Evolutionary conservation across 1,139 yeast genomes (phyloP).

Genomic region (Meyerozyma carpophila): DNA sequence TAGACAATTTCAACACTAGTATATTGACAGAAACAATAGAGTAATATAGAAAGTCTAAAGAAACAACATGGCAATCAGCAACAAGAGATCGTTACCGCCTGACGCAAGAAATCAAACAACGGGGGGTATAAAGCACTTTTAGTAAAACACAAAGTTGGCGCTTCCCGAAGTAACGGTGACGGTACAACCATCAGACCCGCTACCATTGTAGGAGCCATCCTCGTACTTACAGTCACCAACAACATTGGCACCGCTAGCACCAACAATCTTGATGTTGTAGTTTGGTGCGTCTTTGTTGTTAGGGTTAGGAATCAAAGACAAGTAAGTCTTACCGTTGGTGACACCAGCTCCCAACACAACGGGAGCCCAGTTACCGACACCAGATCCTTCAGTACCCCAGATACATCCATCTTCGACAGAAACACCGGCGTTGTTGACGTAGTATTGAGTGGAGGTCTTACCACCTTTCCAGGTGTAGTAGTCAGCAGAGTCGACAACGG

Average conservation of each 20-base stretch:
- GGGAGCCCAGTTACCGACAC: conserved; percentile 83
- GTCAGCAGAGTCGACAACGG: conserved; percentile 58
- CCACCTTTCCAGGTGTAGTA: conserved; percentile 66
- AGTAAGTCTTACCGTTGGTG: conserved; percentile 56
- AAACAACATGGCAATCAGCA: background rate
- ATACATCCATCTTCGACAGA: conserved; percentile 67
- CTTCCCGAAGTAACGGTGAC: conserved; percentile 62
- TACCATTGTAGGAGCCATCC: conserved; percentile 57
- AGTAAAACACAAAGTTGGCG: conserved; percentile 66
- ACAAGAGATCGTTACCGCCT: background rate
- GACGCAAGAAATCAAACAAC: conserved; percentile 1
- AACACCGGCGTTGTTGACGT: conserved; percentile 79
- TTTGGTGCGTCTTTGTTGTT: conserved; percentile 59
- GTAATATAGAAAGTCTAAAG: conserved; percentile 1
- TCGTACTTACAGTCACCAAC: conserved; percentile 62
- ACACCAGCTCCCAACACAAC: conserved; percentile 74
- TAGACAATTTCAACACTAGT: conserved; percentile 9
- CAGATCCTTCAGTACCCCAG: conserved; percentile 65
- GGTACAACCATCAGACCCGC: conserved; percentile 72
- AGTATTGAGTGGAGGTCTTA: conserved; percentile 70
- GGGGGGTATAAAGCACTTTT: conserved; percentile 3
- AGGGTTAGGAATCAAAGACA: conserved; percentile 79
- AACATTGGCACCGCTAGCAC: conserved; percentile 45
- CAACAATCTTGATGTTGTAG: conserved; percentile 66
- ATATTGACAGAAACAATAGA: conserved; percentile 3